Conservation (phyloP, 768 basidiomycete genomes). For the Nevesoporus exiguus region DNA sequence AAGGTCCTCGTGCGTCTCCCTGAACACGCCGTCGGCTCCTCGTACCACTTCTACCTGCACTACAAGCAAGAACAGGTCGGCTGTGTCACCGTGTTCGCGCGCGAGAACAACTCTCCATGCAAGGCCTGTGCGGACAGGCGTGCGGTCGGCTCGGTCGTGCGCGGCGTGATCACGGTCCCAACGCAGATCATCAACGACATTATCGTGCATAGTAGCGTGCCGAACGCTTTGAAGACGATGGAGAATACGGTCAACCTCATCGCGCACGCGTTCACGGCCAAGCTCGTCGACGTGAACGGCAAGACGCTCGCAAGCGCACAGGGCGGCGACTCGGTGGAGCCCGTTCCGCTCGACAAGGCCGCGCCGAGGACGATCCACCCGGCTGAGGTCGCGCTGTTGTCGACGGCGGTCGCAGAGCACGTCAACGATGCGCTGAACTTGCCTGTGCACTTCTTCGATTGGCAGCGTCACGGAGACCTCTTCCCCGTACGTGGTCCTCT, state of each 20-base stretch:
- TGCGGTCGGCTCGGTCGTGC: slow-evolving; percentile 13
- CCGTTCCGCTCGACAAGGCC: slow-evolving; percentile 1
- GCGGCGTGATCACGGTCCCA: slow-evolving; percentile 26
- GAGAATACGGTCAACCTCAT: slow-evolving; percentile 13
- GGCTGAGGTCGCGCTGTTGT: slow-evolving; percentile 19
- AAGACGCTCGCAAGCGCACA: slow-evolving; percentile 16
- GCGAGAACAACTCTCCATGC: slow-evolving; percentile 24
- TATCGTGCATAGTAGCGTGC: slow-evolving; percentile 11
- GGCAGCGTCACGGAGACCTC: slow-evolving; percentile 17
- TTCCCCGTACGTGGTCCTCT: slow-evolving; percentile 15
- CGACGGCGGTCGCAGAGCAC: slow-evolving; percentile 22
- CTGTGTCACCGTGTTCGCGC: slow-evolving; percentile 22
- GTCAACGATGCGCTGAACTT: slow-evolving; percentile 6
- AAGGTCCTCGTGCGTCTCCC: slow-evolving; percentile 22
- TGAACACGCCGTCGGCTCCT: slow-evolving; percentile 23
- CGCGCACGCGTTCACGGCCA: slow-evolving; percentile 12
- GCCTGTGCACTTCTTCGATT: slow-evolving; percentile 23
- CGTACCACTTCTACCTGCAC: slow-evolving; percentile 24
- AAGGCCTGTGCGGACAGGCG: slow-evolving; percentile 24
- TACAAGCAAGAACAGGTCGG: slow-evolving; percentile 20
- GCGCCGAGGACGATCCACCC: slow-evolving; percentile 16
- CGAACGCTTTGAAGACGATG: slow-evolving; percentile 7
- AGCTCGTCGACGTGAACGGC: slow-evolving; percentile 16
- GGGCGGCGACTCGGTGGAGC: slow-evolving; percentile 1
- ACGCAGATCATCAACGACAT: slow-evolving; percentile 20